Conservation (phyloP, 495 filamentous ascomycete genomes). For the Tuber aestivum region DNA sequence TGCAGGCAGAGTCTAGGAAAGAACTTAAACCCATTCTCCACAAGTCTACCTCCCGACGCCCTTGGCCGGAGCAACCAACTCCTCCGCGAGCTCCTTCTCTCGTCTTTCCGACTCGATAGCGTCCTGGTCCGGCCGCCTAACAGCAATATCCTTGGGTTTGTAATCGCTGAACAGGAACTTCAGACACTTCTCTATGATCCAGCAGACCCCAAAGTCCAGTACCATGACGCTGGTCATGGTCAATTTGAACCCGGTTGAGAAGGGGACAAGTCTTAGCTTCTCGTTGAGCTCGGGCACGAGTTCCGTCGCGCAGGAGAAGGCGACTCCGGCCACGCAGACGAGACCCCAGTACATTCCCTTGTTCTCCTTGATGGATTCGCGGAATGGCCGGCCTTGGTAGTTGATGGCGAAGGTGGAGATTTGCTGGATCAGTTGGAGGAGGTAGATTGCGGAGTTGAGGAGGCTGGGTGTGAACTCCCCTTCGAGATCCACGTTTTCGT, state of each 20-base stretch:
- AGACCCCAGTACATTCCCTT: conserved; percentile 97
- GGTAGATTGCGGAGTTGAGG: conserved; percentile 94
- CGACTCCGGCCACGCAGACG: conserved; percentile 75
- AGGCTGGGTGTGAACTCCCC: conserved; percentile 91
- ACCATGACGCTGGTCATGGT: conserved; percentile 81
- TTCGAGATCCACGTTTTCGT: conserved; percentile 76
- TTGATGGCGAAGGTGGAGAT: conserved; percentile 99
- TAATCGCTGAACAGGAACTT: conserved; percentile 88
- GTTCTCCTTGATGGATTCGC: conserved; percentile 91
- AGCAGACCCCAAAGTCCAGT: conserved; percentile 84
- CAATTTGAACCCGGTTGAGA: conserved; percentile 79
- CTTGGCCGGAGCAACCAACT: conserved; percentile 50
- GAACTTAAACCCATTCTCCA: conserved; percentile 18
- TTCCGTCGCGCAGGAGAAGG: conserved; percentile 94
- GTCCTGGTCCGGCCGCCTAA: conserved; percentile 80
- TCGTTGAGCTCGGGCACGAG: conserved; percentile 93
- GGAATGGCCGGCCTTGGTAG: conserved; percentile 97
- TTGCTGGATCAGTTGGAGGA: conserved; percentile 96
- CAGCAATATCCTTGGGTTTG: conserved; percentile 87
- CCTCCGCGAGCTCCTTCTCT: conserved; percentile 54
- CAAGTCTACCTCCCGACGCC: neutral
- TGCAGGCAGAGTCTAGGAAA: neutral
- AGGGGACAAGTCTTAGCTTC: conserved; percentile 88
- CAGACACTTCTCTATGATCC: conserved; percentile 76
- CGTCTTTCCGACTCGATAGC: conserved; percentile 64